A percentile compares a stretch with the other conserved stretches of the same genome.
Conservation (phyloP, 352 stramenopile genomes). For the Phytophthora capsici region DNA sequence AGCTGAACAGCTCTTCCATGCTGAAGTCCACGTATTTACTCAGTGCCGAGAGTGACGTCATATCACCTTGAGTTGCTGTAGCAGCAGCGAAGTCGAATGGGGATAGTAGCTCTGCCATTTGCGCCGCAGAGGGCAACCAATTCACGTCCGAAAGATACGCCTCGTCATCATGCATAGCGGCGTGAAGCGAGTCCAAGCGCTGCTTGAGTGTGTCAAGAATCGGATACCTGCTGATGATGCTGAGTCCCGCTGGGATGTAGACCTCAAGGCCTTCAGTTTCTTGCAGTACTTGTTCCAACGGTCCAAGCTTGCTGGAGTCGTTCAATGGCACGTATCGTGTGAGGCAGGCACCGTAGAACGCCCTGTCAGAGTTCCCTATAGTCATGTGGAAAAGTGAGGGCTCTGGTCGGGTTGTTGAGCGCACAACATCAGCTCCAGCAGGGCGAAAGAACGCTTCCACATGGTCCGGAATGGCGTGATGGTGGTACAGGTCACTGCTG, state of each 20-base stretch:
- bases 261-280: constrained; percentile 85
- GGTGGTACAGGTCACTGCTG: constrained; percentile 69
- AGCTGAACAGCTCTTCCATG: constrained; percentile 85
- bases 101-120: constrained; percentile 69
- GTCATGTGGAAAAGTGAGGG: constrained; percentile 86
- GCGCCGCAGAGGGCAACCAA: constrained; percentile 60
- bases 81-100: constrained; percentile 66
- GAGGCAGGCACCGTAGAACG: constrained; percentile 84
- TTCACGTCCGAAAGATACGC: constrained; percentile 57
- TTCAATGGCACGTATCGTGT: constrained; percentile 79
- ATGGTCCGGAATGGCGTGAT: constrained; percentile 84
- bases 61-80: constrained; percentile 31
- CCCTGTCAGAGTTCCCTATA: constrained; percentile 81
- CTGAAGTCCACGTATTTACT: constrained; percentile 76
- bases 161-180: constrained; percentile 62
- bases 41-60: constrained; percentile 55
- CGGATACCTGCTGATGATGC: constrained; percentile 81
- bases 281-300: constrained; percentile 79
- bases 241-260: constrained; percentile 79
- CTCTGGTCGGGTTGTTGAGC: constrained; percentile 58
- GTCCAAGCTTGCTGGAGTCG: constrained; percentile 68
- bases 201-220: constrained; percentile 84
- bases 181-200: constrained; percentile 68
- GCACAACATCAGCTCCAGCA: constrained; percentile 61
- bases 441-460: constrained; percentile 86